Evolutionary conservation across 1,139 yeast species (phyloP).

Genomic region (Geotrichum candidum): DNA sequence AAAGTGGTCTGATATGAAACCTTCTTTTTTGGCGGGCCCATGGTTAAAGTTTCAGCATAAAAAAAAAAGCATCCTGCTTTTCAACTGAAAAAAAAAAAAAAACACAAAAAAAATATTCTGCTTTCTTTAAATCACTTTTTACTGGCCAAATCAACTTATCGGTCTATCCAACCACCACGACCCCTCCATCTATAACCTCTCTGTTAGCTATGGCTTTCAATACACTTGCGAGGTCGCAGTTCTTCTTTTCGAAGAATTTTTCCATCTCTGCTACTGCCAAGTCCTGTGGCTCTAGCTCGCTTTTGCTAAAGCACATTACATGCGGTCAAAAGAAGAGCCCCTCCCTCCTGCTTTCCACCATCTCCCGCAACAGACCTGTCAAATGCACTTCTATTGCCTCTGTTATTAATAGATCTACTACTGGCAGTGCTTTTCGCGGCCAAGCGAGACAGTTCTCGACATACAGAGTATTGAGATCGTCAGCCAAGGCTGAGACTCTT

Average conservation of each 20-base stretch:
- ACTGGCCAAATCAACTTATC: slow-evolving; percentile 6
- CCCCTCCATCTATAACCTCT: not conserved
- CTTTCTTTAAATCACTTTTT: slow-evolving; percentile 4
- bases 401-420: not conserved
- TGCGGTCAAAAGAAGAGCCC: not conserved
- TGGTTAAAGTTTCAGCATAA: not conserved
- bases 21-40: not conserved
- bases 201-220: slow-evolving; percentile 18
- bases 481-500: slow-evolving; percentile 14
- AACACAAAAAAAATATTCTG: not conserved
- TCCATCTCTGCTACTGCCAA: slow-evolving; percentile 28
- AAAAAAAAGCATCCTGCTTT: not conserved
- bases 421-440: not conserved
- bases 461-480: not conserved
- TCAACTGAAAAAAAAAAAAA: not conserved
- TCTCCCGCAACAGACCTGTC: not conserved
- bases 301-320: slow-evolving; percentile 15
- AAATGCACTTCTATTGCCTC: slow-evolving; percentile 4
- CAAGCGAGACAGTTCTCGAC: slow-evolving; percentile 15
- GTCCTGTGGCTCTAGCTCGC: slow-evolving; percentile 27
- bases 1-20: not conserved
- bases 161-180: not conserved
- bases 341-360: not conserved
- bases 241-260: slow-evolving; percentile 30
- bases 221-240: slow-evolving; percentile 34